Conservation (phyloP, 805 yeast genomes). For the Zygoascus flipseniorum region DNA sequence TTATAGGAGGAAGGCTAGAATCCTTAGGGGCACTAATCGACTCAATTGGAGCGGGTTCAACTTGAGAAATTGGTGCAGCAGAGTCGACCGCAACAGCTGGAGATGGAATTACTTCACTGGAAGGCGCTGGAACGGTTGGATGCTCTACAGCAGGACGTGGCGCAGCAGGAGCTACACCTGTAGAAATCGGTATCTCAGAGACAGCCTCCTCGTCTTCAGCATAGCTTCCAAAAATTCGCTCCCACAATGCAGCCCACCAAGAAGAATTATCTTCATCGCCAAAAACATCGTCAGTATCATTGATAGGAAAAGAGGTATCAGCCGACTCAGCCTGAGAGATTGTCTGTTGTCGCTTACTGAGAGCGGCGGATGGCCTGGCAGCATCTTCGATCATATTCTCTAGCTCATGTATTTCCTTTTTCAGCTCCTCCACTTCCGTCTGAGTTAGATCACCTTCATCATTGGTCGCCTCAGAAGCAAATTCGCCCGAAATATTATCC, state of each 20-base stretch:
- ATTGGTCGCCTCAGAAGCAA: neutral
- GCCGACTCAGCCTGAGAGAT: neutral
- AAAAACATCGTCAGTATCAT: neutral
- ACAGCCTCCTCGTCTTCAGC: neutral
- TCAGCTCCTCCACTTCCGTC: neutral
- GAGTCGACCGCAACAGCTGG: neutral
- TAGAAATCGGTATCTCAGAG: neutral
- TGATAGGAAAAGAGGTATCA: neutral
- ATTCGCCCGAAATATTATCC: neutral
- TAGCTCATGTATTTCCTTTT: neutral
- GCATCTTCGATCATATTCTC: neutral
- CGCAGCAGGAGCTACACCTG: neutral
- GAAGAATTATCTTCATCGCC: neutral
- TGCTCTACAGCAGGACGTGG: neutral
- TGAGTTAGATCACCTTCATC: neutral
- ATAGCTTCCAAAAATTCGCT: neutral
- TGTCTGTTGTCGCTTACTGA: neutral
- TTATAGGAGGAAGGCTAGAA: neutral
- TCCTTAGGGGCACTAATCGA: neutral
- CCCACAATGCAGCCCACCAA: conserved; percentile 1
- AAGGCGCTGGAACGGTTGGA: neutral
- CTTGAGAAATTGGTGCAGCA: neutral
- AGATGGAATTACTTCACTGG: neutral
- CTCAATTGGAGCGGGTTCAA: neutral
- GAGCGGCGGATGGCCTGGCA: neutral